Base-by-base conservation (phyloP, 106 monocot species). In the Apostasia ramifera region DNA sequence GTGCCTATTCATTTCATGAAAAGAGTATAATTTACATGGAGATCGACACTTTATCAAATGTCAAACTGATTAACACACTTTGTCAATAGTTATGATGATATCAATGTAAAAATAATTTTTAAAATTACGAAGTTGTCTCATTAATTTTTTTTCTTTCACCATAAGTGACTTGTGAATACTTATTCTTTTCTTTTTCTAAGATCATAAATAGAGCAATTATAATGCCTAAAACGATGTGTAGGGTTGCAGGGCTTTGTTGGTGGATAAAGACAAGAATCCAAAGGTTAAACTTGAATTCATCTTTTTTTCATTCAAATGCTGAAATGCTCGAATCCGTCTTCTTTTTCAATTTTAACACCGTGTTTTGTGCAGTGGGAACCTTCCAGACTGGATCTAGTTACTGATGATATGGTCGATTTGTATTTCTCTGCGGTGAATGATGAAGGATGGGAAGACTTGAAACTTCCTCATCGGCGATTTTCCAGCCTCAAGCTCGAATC, bases 221-320 rank as follows among this genome's bases (percentile, higher is more conserved):
- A 67, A 26, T 4, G 14, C 13, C 14, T 45, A 26, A 5, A 64
- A 61, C 67, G 15, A 8, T 71, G 13, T 68, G 40, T 82, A 91
- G 95, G 95, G 95, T 54, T 88, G 83, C 70, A 81, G 91, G 71
- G 95, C 95, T 78, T 79, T 95, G 67, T 76, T 95, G 47, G 63
- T 91, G 39, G 88, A 91, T 71, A 95, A 84, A 71, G 95, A 95
- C 69, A 85, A 72, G 74, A 91, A 91, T 51, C 95, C 95, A 54
- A 88, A 89, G 91, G 95, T 95, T 41, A 39, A 14, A n/a, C 55
- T 42, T 47, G 3, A 44, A 15, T 70, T 45, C 54, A 52, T 52
- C 4, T 55, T 39, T 54, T 71, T 51, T 5, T 40, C 42, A 26
- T 2, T 1, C 37, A 49, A 49, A 5, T 6, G 39, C 41, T 13